Conservation (phyloP, 164 flowering plant species). For the Piper longum region DNA sequence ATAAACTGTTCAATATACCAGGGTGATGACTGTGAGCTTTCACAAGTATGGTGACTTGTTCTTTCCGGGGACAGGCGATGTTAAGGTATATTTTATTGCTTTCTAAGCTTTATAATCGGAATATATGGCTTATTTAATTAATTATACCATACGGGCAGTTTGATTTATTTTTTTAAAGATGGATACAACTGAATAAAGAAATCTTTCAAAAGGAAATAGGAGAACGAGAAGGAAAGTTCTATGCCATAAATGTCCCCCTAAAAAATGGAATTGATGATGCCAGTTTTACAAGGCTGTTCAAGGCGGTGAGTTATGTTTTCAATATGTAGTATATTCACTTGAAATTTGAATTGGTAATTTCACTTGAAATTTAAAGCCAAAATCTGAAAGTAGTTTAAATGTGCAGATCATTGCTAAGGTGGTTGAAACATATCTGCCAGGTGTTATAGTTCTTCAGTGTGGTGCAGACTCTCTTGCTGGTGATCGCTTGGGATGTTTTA, state of each 20-base stretch:
- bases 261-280: constrained; percentile 95
- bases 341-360: no score
- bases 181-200: not conserved
- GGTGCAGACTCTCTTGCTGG: constrained; percentile 99
- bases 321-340: no score
- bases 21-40: constrained; percentile 99
- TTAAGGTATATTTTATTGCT: constrained; percentile 41
- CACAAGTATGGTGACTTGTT: constrained; percentile 90
- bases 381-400: constrained; percentile 6
- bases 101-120: no score
- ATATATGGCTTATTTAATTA: no score
- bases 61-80: constrained; percentile 99
- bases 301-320: constrained; percentile 42
- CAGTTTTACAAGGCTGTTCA: constrained; percentile 85
- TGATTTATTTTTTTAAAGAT: not conserved
- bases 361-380: constrained; percentile 1
- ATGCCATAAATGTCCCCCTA: constrained; percentile 94
- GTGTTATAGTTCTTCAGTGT: constrained; percentile 92
- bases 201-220: constrained; percentile 67
- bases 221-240: constrained; percentile 89
- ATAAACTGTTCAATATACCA: constrained; percentile 18
- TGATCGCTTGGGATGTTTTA: constrained; percentile 97
- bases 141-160: not conserved
- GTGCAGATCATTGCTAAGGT: constrained; percentile 84
- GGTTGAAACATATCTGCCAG: constrained; percentile 81